These are phyloP conservation scores for Lentithecium fluviatile DNA, from an alignment of 495 filamentous ascomycete species.

Conservation along the genomic window DNA sequence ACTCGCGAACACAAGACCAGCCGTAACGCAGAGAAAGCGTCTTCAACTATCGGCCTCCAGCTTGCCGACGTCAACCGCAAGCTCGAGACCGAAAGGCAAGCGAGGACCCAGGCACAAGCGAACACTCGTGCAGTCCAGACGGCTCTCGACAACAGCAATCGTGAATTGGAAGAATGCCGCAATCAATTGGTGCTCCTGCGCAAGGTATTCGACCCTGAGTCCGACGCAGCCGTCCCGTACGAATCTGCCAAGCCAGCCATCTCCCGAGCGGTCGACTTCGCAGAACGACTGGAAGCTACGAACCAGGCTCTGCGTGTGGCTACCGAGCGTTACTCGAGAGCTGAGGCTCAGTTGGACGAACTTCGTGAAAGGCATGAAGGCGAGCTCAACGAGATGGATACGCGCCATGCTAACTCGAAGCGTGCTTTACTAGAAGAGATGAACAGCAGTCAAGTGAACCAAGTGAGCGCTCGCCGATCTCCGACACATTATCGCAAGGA, in stretches of 20 bases:
- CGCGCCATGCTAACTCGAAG: slow-evolving; percentile 69
- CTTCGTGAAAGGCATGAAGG: slow-evolving; percentile 69
- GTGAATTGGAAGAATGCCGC: slow-evolving; percentile 75
- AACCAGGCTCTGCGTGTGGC: slow-evolving; percentile 82
- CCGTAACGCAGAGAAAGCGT: slow-evolving; percentile 84
- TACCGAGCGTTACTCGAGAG: slow-evolving; percentile 76
- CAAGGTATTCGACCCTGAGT: slow-evolving; percentile 82
- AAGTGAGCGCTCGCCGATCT: slow-evolving; percentile 60
- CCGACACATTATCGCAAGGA: slow-evolving; percentile 74
- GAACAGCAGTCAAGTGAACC: slow-evolving; percentile 73
- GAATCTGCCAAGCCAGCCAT: slow-evolving; percentile 56
- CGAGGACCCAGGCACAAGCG: slow-evolving; percentile 79
- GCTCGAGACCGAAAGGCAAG: slow-evolving; percentile 85
- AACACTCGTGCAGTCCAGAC: slow-evolving; percentile 79
- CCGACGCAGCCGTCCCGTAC: slow-evolving; percentile 57
- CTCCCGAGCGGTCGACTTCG: slow-evolving; percentile 71
- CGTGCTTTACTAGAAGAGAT: slow-evolving; percentile 80
- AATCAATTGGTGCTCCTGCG: slow-evolving; percentile 76
- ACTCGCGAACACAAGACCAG: slow-evolving; percentile 86
- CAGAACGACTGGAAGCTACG: slow-evolving; percentile 83
- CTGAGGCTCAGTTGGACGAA: slow-evolving; percentile 79
- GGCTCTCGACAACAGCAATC: slow-evolving; percentile 71
- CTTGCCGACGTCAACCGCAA: slow-evolving; percentile 85
- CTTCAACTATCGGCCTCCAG: slow-evolving; percentile 79
- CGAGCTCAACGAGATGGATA: slow-evolving; percentile 71